phyloP scores from a whole-genome alignment of 352 stramenopile genomes.

The Phytopythium chamaehyphon region DNA sequence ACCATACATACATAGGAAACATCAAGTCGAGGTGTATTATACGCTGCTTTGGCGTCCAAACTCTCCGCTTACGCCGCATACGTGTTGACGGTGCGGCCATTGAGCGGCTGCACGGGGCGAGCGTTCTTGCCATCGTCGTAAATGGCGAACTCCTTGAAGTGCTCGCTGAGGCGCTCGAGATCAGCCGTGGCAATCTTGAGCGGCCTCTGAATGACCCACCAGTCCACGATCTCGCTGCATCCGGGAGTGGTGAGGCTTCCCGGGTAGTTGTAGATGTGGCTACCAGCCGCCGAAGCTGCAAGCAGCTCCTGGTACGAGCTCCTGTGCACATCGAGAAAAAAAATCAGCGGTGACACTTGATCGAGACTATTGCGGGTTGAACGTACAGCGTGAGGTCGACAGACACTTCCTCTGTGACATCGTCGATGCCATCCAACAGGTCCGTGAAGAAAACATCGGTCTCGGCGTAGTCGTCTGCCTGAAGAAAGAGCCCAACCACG shows the following conservation, averaged over 20 bases:
- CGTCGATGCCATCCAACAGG: slow-evolving; percentile 27
- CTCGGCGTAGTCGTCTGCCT: slow-evolving; percentile 5
- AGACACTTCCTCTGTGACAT: slow-evolving; percentile 17
- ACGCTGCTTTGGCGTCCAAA: neutral
- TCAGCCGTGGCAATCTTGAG: slow-evolving; percentile 36
- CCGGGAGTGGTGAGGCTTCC: slow-evolving; percentile 58
- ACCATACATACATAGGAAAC: too few species aligned
- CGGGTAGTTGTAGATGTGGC: slow-evolving; percentile 54
- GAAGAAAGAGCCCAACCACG: slow-evolving; percentile 36
- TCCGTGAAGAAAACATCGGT: slow-evolving; percentile 25
- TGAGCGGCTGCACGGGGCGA: slow-evolving; percentile 33
- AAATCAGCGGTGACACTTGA: slow-evolving; percentile 2
- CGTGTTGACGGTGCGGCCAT: slow-evolving; percentile 22
- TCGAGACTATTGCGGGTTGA: too few species aligned
- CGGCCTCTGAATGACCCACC: slow-evolving; percentile 55
- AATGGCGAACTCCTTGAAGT: slow-evolving; percentile 26
- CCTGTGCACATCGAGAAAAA: too few species aligned
- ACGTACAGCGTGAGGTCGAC: slow-evolving; percentile 28
- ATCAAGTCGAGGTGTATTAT: neutral
- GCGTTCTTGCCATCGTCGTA: slow-evolving; percentile 42
- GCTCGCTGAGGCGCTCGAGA: slow-evolving; percentile 26
- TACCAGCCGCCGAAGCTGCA: slow-evolving; percentile 3
- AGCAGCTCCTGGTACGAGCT: slow-evolving; percentile 30
- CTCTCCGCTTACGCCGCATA: neutral
- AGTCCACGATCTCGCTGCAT: slow-evolving; percentile 53